Conservation (phyloP, 2,329 filamentous ascomycete genomes). For the Claviceps sp. region DNA sequence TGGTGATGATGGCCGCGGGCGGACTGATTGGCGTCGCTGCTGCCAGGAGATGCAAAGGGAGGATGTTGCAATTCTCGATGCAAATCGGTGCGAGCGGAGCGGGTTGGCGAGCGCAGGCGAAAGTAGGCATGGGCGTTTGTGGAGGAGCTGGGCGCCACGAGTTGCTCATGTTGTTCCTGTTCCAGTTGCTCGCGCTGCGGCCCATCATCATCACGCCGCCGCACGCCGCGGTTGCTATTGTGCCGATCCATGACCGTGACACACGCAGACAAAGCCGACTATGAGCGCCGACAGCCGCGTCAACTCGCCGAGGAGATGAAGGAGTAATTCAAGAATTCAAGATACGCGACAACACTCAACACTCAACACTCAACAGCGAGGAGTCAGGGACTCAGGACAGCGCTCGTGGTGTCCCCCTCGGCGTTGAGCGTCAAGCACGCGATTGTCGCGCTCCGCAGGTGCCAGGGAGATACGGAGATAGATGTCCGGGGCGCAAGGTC, state of each 20-base stretch:
- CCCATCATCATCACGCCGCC: slow-evolving; percentile 10
- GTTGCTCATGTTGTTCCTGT: neutral
- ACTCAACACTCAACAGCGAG: too few species aligned
- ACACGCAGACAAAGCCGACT: too few species aligned
- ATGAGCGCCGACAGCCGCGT: too few species aligned
- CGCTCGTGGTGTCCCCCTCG: too few species aligned
- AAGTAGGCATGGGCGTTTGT: slow-evolving; percentile 19
- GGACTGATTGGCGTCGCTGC: slow-evolving; percentile 15
- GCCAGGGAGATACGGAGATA: too few species aligned
- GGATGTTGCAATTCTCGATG: slow-evolving; percentile 13
- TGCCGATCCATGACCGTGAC: slow-evolving; percentile 3
- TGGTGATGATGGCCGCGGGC: slow-evolving; percentile 12
- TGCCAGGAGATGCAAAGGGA: slow-evolving; percentile 18
- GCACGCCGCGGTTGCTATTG: slow-evolving; percentile 22
- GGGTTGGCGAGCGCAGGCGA: slow-evolving; percentile 35
- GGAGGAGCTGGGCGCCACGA: neutral
- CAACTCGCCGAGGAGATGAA: too few species aligned
- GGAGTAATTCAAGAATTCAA: too few species aligned
- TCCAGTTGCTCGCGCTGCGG: slow-evolving; percentile 12
- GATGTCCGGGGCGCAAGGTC: too few species aligned
- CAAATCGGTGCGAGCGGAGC: slow-evolving; percentile 23
- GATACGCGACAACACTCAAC: too few species aligned
- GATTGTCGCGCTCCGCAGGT: too few species aligned
- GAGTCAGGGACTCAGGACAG: too few species aligned
- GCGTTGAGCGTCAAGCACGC: neutral